Percentiles rank a stretch among this genome's conserved stretches.
Conservation (phyloP, 2,329 filamentous ascomycete genomes). For the Herpotrichia juniperi region DNA sequence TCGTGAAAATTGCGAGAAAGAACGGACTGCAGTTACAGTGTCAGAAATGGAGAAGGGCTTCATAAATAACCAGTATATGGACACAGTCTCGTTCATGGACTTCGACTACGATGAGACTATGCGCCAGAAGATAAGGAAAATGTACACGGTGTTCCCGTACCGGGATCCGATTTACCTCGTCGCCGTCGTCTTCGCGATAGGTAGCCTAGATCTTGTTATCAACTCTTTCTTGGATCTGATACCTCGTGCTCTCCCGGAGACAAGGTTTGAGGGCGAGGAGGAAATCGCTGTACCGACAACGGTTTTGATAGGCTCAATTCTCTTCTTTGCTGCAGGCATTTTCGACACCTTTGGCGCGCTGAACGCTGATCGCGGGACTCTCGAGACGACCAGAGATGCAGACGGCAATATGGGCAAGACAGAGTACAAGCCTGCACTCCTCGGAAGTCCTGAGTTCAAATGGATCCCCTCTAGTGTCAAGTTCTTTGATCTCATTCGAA, state of each 20-base stretch:
- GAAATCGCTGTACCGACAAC: constrained; percentile 27
- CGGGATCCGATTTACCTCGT: constrained; percentile 38
- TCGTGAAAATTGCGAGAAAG: constrained; percentile 25
- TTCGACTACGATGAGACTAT: constrained; percentile 11
- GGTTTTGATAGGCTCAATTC: constrained; percentile 27
- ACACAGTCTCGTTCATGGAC: constrained; percentile 19
- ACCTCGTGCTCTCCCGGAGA: constrained; percentile 13
- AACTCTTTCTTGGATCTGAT: constrained; percentile 36
- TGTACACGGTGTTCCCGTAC: constrained; percentile 32
- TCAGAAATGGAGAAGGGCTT: constrained; percentile 6
- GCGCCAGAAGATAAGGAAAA: constrained; percentile 14
- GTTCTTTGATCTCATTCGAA: constrained; percentile 21
- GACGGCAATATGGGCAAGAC: constrained; percentile 5
- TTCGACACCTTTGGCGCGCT: constrained; percentile 8
- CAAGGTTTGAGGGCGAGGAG: constrained; percentile 21
- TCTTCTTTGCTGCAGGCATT: constrained; percentile 36
- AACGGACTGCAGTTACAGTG: constrained; percentile 17
- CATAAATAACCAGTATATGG: constrained; percentile 1
- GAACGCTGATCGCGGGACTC: constrained; percentile 13
- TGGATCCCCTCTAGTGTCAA: constrained; percentile 28
- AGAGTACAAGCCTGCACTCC: constrained; percentile 28
- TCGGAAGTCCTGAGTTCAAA: constrained; percentile 29
- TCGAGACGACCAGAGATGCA: constrained; percentile 17
- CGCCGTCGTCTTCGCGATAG: constrained; percentile 29
- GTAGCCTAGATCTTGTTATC: constrained; percentile 30